Percentiles rank a stretch among this genome's conserved stretches.
These are phyloP conservation scores for Boletus reticuloceps DNA, from an alignment of 768 basidiomycete genomes.

Conservation along the genomic window DNA sequence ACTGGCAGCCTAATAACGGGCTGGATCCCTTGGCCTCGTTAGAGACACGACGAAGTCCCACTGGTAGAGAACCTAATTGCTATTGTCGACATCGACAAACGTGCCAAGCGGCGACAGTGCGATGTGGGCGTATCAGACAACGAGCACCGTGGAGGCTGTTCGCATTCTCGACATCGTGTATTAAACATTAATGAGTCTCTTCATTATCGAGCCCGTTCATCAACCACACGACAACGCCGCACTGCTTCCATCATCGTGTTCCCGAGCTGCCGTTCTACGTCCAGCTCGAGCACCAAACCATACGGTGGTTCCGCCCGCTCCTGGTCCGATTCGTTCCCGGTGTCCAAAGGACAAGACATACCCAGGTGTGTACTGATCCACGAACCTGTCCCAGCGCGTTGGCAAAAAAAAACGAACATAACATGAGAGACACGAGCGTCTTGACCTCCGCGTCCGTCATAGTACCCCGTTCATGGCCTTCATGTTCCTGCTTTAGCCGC, in stretches of 20 bases:
- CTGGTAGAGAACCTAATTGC: too few relatives aligned
- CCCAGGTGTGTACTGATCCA: slow-evolving; percentile 87
- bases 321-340: slow-evolving; percentile 31
- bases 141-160: too few relatives aligned
- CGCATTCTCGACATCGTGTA: too few relatives aligned
- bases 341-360: slow-evolving; percentile 79
- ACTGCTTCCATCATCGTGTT: slow-evolving; percentile 4
- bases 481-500: slow-evolving; percentile 94
- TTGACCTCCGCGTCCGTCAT: slow-evolving; percentile 84
- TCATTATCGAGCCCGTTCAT: too few relatives aligned
- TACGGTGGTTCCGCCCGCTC: slow-evolving; percentile 9
- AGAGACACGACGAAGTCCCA: too few relatives aligned
- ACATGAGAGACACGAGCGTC: slow-evolving; percentile 29
- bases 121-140: too few relatives aligned
- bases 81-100: too few relatives aligned
- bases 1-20: too few relatives aligned
- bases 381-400: slow-evolving; percentile 51
- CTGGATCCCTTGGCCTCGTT: too few relatives aligned
- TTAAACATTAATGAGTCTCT: too few relatives aligned
- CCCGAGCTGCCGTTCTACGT: slow-evolving; percentile 49
- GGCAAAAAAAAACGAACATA: background rate
- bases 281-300: slow-evolving; percentile 58
- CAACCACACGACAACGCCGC: too few relatives aligned
- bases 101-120: too few relatives aligned
- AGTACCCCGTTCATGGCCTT: slow-evolving; percentile 74